These are phyloP conservation scores for Boeremia lycopersici DNA, from an alignment of 2,329 filamentous ascomycete genomes.

Conservation along the genomic window DNA sequence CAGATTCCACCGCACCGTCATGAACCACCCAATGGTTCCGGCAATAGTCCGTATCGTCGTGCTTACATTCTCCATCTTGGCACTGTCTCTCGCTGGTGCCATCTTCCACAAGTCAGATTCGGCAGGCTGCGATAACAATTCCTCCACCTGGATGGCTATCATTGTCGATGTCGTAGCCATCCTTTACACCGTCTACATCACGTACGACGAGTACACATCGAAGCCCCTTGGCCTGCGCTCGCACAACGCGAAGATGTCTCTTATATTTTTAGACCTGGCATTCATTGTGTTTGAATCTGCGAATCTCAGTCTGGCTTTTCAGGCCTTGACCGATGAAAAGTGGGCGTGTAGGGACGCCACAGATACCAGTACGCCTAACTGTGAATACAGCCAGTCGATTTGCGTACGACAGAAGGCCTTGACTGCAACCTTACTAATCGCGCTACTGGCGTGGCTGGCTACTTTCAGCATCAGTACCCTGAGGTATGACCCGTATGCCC, in stretches of 20 bases:
- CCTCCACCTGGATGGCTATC: constrained; percentile 84
- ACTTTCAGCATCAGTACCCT: constrained; percentile 80
- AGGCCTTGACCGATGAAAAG: constrained; percentile 70
- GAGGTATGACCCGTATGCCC: constrained; percentile 32
- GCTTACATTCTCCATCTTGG: constrained; percentile 80
- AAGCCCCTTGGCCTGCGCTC: constrained; percentile 88
- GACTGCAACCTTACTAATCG: constrained; percentile 78
- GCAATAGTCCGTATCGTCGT: constrained; percentile 82
- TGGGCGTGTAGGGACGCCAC: constrained; percentile 54
- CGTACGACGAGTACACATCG: constrained; percentile 93
- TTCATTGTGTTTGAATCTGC: constrained; percentile 98
- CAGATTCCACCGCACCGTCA: constrained; percentile 69
- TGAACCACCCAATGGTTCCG: constrained; percentile 85
- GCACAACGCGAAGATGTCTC: constrained; percentile 81
- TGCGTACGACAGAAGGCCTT: constrained; percentile 72
- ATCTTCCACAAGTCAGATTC: constrained; percentile 64
- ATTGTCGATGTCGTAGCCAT: constrained; percentile 87
- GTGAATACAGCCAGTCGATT: constrained; percentile 51
- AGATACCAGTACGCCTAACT: constrained; percentile 15
- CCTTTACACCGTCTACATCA: constrained; percentile 90
- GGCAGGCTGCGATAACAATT: constrained; percentile 50
- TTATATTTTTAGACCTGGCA: constrained; percentile 89
- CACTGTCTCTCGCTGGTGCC: constrained; percentile 76
- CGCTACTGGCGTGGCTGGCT: constrained; percentile 84
- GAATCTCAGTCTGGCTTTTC: constrained; percentile 88